A percentile compares a stretch with the other conserved stretches of the same genome.
phyloP scores from a whole-genome alignment of 306 rosid species.

The Quercus suber region DNA sequence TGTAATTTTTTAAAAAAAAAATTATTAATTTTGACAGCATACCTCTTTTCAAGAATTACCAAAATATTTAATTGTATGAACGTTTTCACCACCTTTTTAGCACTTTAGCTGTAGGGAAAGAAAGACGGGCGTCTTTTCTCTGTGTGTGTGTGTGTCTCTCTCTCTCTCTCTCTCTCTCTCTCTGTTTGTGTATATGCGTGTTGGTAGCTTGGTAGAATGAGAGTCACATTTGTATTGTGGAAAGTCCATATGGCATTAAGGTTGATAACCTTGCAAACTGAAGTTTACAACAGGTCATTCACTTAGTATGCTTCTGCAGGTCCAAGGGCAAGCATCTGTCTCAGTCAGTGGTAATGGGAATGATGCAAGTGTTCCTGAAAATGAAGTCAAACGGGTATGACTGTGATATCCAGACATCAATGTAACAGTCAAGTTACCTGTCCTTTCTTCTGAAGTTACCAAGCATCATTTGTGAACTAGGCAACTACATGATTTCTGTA shows the following conservation, averaged over 20 bases:
- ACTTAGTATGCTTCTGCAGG: slow-evolving; percentile 52
- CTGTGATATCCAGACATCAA: slow-evolving; percentile 22
- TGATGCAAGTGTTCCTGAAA: slow-evolving; percentile 76
- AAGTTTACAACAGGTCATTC: not conserved
- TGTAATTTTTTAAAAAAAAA: too few relatives aligned
- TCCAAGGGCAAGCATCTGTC: slow-evolving; percentile 42
- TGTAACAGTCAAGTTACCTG: not conserved
- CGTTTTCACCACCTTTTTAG: not conserved
- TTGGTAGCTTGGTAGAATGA: too few relatives aligned
- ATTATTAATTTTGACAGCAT: not conserved
- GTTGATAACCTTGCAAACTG: slow-evolving; percentile 2
- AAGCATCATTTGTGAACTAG: slow-evolving; percentile 15
- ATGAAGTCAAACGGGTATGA: slow-evolving; percentile 55
- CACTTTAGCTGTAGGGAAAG: not conserved
- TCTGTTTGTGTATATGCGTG: too few relatives aligned
- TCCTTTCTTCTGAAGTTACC: slow-evolving; percentile 9
- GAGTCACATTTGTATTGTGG: not conserved
- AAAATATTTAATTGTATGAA: not conserved
- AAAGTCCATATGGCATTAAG: not conserved
- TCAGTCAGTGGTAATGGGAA: slow-evolving; percentile 46
- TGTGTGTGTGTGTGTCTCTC: too few relatives aligned
- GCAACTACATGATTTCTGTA: slow-evolving; percentile 13
- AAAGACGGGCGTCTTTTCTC: not conserved
- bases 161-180: too few relatives aligned
- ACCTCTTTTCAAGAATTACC: not conserved